Evolutionary conservation across 768 basidiomycete species (phyloP), one percentile per base, ranked within the genome.

Genomic region (Dacryopinax spathularia): DNA sequence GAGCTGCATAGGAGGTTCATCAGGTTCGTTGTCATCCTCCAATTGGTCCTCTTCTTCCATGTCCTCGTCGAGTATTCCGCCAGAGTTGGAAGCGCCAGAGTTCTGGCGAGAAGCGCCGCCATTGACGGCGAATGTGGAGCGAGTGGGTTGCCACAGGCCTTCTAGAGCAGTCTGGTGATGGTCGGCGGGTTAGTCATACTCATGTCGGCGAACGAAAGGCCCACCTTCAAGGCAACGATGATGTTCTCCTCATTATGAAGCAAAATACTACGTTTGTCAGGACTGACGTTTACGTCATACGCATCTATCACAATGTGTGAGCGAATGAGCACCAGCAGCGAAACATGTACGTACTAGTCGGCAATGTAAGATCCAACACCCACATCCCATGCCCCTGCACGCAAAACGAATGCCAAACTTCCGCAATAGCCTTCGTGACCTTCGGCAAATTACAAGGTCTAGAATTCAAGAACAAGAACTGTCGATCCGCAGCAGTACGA

Each of bases 241-340:
- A 99, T 74, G 65, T 87, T 87, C 12, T 78, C 79, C 72, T 99
- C 95, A 71, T 86, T 86, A 68, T 97, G 92, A 12, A 99, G 70
- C 60, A 96, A 85, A 35, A 98, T 88, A 0, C 91, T 94, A n/a
- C 95, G 81, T 71, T 98, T 99, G 76, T 98, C 96, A 0, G 96
- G 95, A 66, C 86, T 90, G 65, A 98, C 89, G 66, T 99, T 99
- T 70, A 99, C 84, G 70, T 99, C 96, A 69, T 84, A 89, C 0
- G 83, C 77, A 63, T 85, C 91, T 93, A 66, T 5, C 62, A 20
- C 33, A 48, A 29, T 22, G 43, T 33, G 35, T 61, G 59, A 63
- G 9, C 33, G 43, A 34, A 31, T 31, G n/a, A 60, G 16, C 6
- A 44, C 16, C 33, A 27, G 16, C 56, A 12, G 13, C 62, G 29